Evolutionary conservation across 176 grass and related monocot genomes (phyloP).

Genomic region (Aegilops speltoides): DNA sequence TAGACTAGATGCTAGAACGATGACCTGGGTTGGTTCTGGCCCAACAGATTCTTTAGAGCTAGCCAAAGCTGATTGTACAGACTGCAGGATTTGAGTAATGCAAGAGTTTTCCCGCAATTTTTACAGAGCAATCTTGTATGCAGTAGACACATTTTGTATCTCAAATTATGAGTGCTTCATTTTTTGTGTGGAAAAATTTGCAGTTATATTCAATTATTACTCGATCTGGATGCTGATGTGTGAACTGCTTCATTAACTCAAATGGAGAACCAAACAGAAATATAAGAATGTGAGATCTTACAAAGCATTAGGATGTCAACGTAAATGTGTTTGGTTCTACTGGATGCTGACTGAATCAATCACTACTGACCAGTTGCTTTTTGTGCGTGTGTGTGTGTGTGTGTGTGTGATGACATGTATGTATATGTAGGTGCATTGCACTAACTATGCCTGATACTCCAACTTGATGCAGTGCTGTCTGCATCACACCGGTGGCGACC

Average conservation of each 20-base stretch:
- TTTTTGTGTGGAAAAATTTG: no score
- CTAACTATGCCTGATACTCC: conserved; percentile 13
- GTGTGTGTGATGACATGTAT: neutral
- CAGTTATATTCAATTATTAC: no score
- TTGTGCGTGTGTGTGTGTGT: neutral
- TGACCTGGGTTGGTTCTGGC: no score
- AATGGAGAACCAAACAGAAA: neutral
- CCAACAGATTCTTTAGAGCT: no score
- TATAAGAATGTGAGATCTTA: neutral
- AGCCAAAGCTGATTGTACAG: neutral
- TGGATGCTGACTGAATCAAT: conserved; percentile 28
- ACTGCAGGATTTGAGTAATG: neutral
- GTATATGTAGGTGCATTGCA: neutral
- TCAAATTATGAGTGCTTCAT: no score
- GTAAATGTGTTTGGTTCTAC: neutral
- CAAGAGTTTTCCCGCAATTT: no score
- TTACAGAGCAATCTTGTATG: no score
- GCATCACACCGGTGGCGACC: conserved; percentile 9
- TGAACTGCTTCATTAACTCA: neutral
- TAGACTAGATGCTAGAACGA: no score
- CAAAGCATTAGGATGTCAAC: neutral
- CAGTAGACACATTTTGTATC: no score
- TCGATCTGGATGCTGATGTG: no score
- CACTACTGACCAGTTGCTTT: conserved; percentile 9
- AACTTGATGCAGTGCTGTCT: neutral